Evolutionary conservation across 164 flowering plant species (phyloP).

Genomic region (Litsea cubeba): DNA sequence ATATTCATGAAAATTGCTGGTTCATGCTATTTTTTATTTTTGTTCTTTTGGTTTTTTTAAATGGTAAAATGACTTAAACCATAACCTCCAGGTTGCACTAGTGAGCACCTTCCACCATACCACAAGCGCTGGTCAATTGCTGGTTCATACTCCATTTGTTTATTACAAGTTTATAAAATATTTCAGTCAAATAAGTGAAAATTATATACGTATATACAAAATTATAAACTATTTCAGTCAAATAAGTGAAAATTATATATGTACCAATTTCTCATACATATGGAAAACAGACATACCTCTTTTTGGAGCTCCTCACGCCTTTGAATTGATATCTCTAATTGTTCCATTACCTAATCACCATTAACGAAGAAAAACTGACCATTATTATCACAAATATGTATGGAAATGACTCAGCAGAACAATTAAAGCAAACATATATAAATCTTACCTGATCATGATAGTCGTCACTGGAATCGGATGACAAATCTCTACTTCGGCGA

Average conservation of each 20-base stretch:
- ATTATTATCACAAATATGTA: neutral
- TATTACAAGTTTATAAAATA: neutral
- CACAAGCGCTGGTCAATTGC: too few species aligned
- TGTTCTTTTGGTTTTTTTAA: too few species aligned
- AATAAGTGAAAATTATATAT: neutral
- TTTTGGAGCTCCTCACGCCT: slow-evolving; percentile 60
- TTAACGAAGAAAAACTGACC: neutral
- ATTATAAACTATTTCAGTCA: neutral
- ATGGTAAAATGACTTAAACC: too few species aligned
- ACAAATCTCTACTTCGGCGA: slow-evolving; percentile 41
- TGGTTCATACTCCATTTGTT: too few species aligned
- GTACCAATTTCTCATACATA: too few species aligned
- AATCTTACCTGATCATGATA: slow-evolving; percentile 43
- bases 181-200: neutral
- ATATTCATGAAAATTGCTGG: too few species aligned
- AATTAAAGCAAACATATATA: neutral
- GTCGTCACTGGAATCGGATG: slow-evolving; percentile 47
- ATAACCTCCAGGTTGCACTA: too few species aligned
- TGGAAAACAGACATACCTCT: slow-evolving; percentile 40
- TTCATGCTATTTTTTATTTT: too few species aligned
- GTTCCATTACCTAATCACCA: slow-evolving; percentile 40
- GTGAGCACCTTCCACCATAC: too few species aligned
- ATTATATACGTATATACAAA: neutral
- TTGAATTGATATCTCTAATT: slow-evolving; percentile 44
- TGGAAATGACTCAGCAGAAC: neutral